Percentiles rank a stretch among this genome's conserved stretches.
Conservation (phyloP, 2,329 filamentous ascomycete genomes). For the Pseudonectria buxi region DNA sequence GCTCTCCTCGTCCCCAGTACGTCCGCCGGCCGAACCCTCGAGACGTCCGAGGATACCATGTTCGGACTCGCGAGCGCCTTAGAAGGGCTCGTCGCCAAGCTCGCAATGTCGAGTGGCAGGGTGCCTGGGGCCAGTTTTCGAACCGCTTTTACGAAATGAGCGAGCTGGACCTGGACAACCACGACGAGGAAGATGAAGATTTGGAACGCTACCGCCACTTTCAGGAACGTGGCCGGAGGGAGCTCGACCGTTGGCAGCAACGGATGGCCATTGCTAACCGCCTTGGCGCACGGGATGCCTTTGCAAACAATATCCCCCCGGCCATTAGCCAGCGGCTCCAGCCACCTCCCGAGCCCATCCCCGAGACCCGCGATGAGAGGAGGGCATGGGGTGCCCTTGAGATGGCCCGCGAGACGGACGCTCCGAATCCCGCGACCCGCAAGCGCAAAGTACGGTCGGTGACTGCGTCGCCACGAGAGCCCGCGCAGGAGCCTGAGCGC, state of each 20-base stretch:
- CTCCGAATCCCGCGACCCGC: constrained; percentile 46
- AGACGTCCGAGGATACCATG: constrained; percentile 29
- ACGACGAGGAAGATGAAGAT: constrained; percentile 63
- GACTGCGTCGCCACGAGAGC: constrained; percentile 64
- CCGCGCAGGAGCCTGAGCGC: constrained; percentile 65
- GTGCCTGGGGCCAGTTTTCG: constrained; percentile 66
- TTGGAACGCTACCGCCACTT: constrained; percentile 48
- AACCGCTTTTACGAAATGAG: constrained; percentile 54
- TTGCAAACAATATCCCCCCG: constrained; percentile 54
- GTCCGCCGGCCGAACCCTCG: constrained; percentile 27
- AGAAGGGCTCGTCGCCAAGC: constrained; percentile 50
- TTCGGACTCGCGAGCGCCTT: constrained; percentile 52
- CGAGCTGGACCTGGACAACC: constrained; percentile 35
- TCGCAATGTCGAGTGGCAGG: constrained; percentile 82
- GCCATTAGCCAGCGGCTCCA: constrained; percentile 57
- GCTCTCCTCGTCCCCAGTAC: constrained; percentile 24
- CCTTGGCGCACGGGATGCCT: constrained; percentile 67
- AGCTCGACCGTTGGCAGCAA: constrained; percentile 71
- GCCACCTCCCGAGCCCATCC: constrained; percentile 45
- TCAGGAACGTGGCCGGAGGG: constrained; percentile 50
- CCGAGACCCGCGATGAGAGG: constrained; percentile 72
- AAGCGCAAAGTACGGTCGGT: constrained; percentile 70
- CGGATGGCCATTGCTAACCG: constrained; percentile 75
- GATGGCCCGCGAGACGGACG: constrained; percentile 66
- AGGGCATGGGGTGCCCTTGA: constrained; percentile 89